Evolutionary conservation across 371 early-diverging fungal genomes (phyloP).

Genomic region (Mucor piriformis): DNA sequence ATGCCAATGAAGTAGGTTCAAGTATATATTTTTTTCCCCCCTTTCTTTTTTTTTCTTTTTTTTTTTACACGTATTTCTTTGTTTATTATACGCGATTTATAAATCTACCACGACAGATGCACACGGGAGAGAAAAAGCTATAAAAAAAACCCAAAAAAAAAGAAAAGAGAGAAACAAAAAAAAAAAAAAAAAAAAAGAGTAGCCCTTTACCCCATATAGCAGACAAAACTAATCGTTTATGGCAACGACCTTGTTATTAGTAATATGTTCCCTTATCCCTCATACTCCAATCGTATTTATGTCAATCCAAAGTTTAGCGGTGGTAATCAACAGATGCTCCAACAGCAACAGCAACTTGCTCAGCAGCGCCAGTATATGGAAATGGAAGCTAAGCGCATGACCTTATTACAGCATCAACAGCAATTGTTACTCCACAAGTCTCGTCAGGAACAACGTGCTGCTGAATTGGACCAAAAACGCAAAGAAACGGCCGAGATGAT

Average conservation of each 20-base stretch:
- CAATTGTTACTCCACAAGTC: conserved; percentile 2
- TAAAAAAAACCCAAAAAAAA: background rate
- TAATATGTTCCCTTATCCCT: conserved; percentile 17
- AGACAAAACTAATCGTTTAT: conserved; percentile 1
- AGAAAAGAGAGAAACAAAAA: conserved; percentile 1
- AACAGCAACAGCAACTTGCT: conserved; percentile 1
- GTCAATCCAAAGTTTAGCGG: conserved; percentile 23
- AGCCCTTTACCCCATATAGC: no score
- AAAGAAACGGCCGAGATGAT: conserved; percentile 19
- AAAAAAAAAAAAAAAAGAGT: background rate
- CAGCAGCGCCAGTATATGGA: conserved; percentile 12
- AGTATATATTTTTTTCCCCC: background rate
- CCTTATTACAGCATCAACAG: conserved; percentile 14
- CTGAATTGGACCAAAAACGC: conserved; percentile 9
- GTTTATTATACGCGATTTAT: background rate
- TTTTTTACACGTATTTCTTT: conserved; percentile 1
- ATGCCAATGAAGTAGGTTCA: conserved; percentile 27
- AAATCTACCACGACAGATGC: background rate
- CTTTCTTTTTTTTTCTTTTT: no score
- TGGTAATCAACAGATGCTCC: conserved; percentile 4
- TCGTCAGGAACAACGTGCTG: conserved; percentile 2
- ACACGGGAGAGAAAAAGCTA: background rate
- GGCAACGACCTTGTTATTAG: background rate
- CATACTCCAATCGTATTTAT: conserved; percentile 22
- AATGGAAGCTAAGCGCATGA: conserved; percentile 15